phyloP scores from a whole-genome alignment of 1,284 basidiomycete genomes.

The Takashimella koratensis region DNA sequence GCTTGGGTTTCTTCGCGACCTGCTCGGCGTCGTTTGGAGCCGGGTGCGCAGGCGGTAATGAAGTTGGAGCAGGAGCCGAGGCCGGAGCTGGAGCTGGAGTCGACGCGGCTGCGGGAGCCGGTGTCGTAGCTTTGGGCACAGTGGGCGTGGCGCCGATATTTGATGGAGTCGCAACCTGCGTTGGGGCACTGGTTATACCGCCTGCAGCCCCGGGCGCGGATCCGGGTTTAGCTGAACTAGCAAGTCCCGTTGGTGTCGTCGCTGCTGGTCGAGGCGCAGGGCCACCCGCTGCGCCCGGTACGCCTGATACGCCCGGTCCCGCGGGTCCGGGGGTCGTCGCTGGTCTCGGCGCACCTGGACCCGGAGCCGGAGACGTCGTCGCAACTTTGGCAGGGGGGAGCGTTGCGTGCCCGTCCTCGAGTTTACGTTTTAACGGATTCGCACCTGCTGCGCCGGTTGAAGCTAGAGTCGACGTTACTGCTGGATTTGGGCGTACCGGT shows the following conservation, averaged over 20 bases:
- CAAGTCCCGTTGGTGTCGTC: not conserved
- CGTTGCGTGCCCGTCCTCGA: no score
- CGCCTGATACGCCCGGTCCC: not conserved
- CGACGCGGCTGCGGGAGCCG: not conserved
- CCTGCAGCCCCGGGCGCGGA: not conserved
- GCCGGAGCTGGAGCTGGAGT: not conserved
- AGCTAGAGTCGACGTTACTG: no score
- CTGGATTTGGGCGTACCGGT: not conserved
- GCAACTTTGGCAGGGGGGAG: not conserved
- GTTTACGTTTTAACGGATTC: not conserved
- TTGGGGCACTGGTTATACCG: not conserved
- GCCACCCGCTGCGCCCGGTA: not conserved
- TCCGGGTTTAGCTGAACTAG: not conserved
- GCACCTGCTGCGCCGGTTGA: not conserved
- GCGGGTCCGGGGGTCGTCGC: no score
- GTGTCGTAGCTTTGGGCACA: not conserved
- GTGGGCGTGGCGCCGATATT: not conserved
- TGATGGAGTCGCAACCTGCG: not conserved
- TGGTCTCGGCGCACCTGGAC: no score
- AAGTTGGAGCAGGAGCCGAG: not conserved
- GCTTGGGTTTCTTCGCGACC: no score
- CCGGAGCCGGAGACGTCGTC: not conserved
- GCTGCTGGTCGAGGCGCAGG: not conserved
- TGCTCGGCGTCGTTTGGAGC: no score
- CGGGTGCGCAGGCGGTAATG: no score